These are phyloP conservation scores for Neurospora terricola DNA, from an alignment of 495 filamentous ascomycete species.

Conservation along the genomic window DNA sequence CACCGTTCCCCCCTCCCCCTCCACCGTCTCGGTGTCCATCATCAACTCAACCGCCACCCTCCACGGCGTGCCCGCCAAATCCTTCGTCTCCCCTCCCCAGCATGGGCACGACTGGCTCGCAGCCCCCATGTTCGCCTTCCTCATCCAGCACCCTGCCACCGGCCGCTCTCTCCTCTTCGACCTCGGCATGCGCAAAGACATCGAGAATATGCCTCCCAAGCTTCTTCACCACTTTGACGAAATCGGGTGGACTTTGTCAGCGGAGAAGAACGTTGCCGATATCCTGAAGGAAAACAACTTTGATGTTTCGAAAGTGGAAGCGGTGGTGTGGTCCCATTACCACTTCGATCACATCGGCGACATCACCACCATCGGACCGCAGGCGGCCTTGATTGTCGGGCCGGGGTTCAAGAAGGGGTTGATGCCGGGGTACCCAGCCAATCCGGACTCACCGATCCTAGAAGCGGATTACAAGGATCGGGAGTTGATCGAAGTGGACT, in stretches of 20 bases:
- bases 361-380: constrained; percentile 37
- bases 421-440: constrained; percentile 42
- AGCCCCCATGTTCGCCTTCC: constrained; percentile 42
- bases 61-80: constrained; percentile 15
- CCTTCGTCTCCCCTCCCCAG: constrained; percentile 36
- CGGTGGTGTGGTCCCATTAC: constrained; percentile 48
- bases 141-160: constrained; percentile 39
- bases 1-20: constrained; percentile 35
- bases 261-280: constrained; percentile 40
- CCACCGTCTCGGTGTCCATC: constrained; percentile 44
- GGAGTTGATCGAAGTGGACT: constrained; percentile 36
- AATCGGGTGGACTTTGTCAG: constrained; percentile 19
- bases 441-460: constrained; percentile 27
- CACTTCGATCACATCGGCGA: constrained; percentile 57
- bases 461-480: constrained; percentile 36
- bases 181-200: constrained; percentile 47
- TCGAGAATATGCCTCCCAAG: constrained; percentile 30
- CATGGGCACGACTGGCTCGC: constrained; percentile 29
- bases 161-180: constrained; percentile 46
- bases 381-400: constrained; percentile 45
- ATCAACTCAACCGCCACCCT: constrained; percentile 40
- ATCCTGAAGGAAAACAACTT: constrained; percentile 39
- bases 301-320: constrained; percentile 38
- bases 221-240: constrained; percentile 16
- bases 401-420: constrained; percentile 41